Percentiles rank a stretch among this genome's conserved stretches.
Conservation (phyloP, 2,329 filamentous ascomycete genomes). For the Talaromyces atroroseus region DNA sequence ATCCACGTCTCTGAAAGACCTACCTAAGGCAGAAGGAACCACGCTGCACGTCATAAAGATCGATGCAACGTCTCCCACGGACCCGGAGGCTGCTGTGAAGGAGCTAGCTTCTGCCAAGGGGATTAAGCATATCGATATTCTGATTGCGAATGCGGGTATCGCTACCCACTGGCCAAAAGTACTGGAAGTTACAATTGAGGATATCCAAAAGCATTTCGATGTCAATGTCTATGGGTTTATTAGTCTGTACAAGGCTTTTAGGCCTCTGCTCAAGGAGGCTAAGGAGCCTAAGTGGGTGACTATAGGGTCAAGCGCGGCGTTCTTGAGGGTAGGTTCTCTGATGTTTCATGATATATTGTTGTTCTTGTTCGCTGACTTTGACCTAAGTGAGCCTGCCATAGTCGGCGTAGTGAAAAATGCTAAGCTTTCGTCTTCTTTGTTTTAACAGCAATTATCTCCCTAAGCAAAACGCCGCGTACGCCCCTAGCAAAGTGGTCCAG, state of each 20-base stretch:
- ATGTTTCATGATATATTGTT: not conserved
- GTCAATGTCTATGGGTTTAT: conserved; percentile 33
- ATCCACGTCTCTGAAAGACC: conserved; percentile 1
- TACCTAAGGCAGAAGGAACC: conserved; percentile 34
- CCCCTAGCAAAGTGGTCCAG: conserved; percentile 16
- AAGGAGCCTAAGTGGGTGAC: conserved; percentile 16
- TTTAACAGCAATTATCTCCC: conserved; percentile 11
- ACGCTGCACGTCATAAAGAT: conserved; percentile 40
- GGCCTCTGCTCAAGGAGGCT: conserved; percentile 11
- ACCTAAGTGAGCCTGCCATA: not conserved
- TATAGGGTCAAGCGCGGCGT: conserved; percentile 13
- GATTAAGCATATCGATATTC: conserved; percentile 44
- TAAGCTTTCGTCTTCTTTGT: not conserved
- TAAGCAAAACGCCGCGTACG: conserved; percentile 16
- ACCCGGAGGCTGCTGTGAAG: conserved; percentile 30
- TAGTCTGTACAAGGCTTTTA: conserved; percentile 15
- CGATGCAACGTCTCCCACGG: conserved; percentile 33
- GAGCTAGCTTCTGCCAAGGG: conserved; percentile 24
- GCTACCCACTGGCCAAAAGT: conserved; percentile 17
- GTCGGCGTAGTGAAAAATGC: not conserved
- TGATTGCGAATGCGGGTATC: conserved; percentile 51
- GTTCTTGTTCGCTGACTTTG: not conserved
- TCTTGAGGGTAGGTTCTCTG: not conserved
- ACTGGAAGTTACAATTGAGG: conserved; percentile 11
- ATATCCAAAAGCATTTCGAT: conserved; percentile 25